Conservation (phyloP, 768 basidiomycete genomes). For the Gelatoporia subvermispora region DNA sequence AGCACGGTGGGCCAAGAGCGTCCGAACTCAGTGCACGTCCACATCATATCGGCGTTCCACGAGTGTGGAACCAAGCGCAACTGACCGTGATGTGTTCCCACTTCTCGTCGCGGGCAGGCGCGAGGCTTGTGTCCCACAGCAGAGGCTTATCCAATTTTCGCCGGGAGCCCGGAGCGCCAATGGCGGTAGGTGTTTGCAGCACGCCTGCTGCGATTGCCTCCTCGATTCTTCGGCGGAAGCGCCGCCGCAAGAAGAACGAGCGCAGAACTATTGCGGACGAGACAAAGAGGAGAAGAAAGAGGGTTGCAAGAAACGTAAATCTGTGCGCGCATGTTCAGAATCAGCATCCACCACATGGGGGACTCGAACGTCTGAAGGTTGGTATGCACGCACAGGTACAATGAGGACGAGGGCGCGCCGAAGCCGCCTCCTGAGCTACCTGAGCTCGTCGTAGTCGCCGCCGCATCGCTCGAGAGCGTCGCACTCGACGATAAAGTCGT, state of each 20-base stretch:
- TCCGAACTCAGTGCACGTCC: background rate
- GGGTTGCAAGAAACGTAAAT: conserved; percentile 69
- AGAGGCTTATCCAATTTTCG: conserved; percentile 43
- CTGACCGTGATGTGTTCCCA: conserved; percentile 51
- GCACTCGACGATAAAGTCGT: no score
- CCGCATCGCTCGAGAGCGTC: background rate
- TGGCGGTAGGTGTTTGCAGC: conserved; percentile 29
- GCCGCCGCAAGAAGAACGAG: conserved; percentile 55
- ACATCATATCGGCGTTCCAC: background rate
- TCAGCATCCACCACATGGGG: no score
- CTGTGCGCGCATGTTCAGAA: conserved; percentile 25
- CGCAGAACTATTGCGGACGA: conserved; percentile 62
- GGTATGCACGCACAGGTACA: conserved; percentile 11
- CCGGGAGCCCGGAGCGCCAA: conserved; percentile 32
- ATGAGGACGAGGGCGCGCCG: conserved; percentile 12
- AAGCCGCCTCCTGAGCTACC: background rate
- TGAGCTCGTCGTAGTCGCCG: conserved; percentile 3
- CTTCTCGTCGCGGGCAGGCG: conserved; percentile 24
- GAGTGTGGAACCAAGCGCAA: background rate
- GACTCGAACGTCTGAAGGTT: no score
- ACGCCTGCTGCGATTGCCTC: conserved; percentile 49
- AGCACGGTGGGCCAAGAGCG: background rate
- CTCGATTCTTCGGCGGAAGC: conserved; percentile 49
- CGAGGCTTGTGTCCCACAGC: conserved; percentile 43
- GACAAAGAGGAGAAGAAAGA: conserved; percentile 61